Evolutionary conservation across 495 filamentous ascomycete genomes (phyloP).

Genomic region (Xylaria bambusicola): DNA sequence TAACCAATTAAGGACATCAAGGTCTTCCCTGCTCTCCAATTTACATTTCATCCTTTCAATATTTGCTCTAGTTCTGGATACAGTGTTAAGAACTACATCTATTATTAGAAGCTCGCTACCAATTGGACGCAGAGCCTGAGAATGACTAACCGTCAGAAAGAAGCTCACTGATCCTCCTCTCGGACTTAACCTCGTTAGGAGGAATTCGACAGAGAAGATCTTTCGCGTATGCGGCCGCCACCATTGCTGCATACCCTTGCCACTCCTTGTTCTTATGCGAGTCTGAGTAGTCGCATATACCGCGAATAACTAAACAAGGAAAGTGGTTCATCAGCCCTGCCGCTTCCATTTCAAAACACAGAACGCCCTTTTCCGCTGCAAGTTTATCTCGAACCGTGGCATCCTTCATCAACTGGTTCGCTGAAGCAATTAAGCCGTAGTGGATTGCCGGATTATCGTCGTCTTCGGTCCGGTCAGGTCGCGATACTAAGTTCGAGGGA

Average conservation of each 20-base stretch:
- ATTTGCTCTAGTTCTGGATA: background rate
- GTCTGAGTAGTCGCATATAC: conserved; percentile 47
- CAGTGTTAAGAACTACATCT: background rate
- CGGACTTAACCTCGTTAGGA: conserved; percentile 31
- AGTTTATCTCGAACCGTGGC: conserved; percentile 19
- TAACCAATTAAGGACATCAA: conserved; percentile 33
- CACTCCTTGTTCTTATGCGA: conserved; percentile 37
- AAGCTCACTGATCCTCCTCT: conserved; percentile 37
- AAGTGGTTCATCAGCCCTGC: conserved; percentile 31
- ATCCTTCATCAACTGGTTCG: conserved; percentile 39
- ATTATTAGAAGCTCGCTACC: background rate
- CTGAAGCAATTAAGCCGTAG: conserved; percentile 46
- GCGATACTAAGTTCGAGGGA: conserved; percentile 25
- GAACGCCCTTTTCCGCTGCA: background rate
- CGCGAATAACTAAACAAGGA: conserved; percentile 39
- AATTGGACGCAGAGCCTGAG: background rate
- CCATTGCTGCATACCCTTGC: conserved; percentile 26
- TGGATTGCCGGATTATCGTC: conserved; percentile 27
- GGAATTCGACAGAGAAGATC: conserved; percentile 28
- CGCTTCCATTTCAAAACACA: conserved; percentile 34
- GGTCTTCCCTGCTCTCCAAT: background rate
- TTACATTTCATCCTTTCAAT: background rate
- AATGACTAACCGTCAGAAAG: conserved; percentile 23
- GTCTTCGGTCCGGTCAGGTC: conserved; percentile 34
- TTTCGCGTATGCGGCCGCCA: conserved; percentile 29